Conservation (phyloP, 75 land plant species). For the Cupressus sempervirens region DNA sequence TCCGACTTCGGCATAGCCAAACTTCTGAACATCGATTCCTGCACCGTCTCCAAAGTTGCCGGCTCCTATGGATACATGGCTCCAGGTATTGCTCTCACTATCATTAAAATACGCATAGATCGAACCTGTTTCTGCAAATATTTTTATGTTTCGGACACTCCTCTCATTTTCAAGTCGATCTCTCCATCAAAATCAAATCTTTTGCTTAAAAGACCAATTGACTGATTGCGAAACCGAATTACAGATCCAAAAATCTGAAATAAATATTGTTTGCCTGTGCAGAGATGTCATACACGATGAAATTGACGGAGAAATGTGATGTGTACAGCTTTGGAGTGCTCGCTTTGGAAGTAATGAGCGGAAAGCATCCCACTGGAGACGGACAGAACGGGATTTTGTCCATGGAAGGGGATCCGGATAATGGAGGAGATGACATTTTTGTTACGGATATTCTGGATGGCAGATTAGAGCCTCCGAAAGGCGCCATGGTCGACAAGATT, state of each 20-base stretch:
- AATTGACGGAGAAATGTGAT: constrained; percentile 50
- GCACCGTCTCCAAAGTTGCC: constrained; percentile 37
- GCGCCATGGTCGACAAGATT: constrained; percentile 2
- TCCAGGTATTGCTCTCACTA: constrained; percentile 27
- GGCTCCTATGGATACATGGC: constrained; percentile 63
- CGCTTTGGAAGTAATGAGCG: constrained; percentile 40
- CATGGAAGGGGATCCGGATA: neutral
- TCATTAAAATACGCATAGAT: neutral
- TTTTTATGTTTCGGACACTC: neutral
- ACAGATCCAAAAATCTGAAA: neutral
- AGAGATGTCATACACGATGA: constrained; percentile 30
- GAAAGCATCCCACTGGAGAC: constrained; percentile 29
- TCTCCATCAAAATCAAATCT: no score
- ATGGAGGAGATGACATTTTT: neutral
- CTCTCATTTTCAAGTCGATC: neutral
- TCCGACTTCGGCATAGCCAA: constrained; percentile 54
- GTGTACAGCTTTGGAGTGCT: constrained; percentile 59
- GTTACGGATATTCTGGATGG: neutral
- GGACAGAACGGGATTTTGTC: neutral
- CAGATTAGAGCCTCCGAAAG: constrained; percentile 1
- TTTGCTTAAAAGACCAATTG: no score
- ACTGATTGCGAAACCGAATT: no score
- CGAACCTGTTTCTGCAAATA: neutral
- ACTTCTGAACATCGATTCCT: constrained; percentile 18
- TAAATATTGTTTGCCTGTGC: neutral